These are phyloP conservation scores for Syzygium jambos DNA, from an alignment of 345 rosid species.

Conservation along the genomic window DNA sequence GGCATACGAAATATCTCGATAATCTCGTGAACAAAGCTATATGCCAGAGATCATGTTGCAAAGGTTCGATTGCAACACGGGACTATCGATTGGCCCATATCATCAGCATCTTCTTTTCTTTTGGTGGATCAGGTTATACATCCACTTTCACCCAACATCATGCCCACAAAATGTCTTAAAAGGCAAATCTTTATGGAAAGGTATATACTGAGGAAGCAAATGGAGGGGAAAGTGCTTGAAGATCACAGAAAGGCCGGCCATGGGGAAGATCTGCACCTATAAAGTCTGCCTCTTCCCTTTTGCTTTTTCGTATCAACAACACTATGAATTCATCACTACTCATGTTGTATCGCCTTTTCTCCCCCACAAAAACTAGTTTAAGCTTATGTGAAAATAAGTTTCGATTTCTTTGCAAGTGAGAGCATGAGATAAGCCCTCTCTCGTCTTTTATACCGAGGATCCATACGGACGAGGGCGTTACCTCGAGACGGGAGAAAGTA, in stretches of 20 bases:
- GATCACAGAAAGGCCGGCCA: neutral
- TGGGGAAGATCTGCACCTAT: neutral
- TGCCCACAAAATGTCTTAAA: neutral
- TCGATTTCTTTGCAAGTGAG: neutral
- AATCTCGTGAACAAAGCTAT: no score
- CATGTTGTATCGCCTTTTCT: neutral
- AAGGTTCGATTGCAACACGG: no score
- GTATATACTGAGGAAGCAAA: neutral
- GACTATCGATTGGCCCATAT: neutral
- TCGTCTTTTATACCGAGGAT: neutral
- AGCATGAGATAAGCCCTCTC: neutral
- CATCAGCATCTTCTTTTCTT: neutral
- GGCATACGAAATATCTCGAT: no score
- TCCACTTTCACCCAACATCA: neutral
- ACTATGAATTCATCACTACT: neutral
- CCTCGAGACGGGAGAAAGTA: neutral
- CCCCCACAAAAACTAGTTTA: neutral
- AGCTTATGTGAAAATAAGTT: neutral
- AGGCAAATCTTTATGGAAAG: neutral
- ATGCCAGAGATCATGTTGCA: no score
- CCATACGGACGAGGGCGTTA: neutral
- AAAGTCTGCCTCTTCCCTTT: neutral
- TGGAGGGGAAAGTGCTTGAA: neutral
- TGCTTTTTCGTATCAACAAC: neutral
- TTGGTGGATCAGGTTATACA: neutral